Conservation (phyloP, 2,329 filamentous ascomycete species). For the Diplocarpon rosae region DNA sequence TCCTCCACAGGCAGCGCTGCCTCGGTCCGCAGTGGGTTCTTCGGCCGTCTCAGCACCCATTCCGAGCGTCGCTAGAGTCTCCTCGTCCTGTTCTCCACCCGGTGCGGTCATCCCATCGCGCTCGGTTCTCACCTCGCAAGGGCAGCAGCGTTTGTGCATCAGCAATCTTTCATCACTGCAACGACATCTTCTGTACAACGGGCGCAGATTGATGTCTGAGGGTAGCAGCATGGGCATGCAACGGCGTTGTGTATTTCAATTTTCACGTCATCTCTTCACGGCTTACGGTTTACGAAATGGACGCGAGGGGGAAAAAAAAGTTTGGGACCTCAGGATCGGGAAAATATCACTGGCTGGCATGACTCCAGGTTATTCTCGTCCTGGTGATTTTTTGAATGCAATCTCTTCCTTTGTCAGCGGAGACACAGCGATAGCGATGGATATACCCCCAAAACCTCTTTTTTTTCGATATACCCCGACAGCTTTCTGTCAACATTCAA, state of each 20-base stretch:
- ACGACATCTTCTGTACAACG: constrained; percentile 1
- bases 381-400: constrained; percentile 19
- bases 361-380: constrained; percentile 19
- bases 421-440: constrained; percentile 18
- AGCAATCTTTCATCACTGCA: background rate
- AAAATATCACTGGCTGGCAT: constrained; percentile 19
- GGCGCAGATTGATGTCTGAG: constrained; percentile 8
- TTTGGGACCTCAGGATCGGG: constrained; percentile 20
- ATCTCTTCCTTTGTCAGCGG: constrained; percentile 15
- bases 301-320: constrained; percentile 8
- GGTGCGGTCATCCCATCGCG: background rate
- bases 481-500: constrained; percentile 3
- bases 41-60: constrained; percentile 18
- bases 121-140: background rate
- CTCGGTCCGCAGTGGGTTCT: constrained; percentile 17
- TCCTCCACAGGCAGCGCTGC: constrained; percentile 12
- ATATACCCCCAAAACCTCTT: constrained; percentile 16
- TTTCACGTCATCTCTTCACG: no score
- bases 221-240: constrained; percentile 7
- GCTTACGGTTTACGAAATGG: background rate
- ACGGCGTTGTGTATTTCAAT: constrained; percentile 3
- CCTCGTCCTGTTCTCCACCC: background rate
- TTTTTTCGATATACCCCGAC: constrained; percentile 17
- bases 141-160: no score
- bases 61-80: constrained; percentile 15